Base-by-base conservation (phyloP, 2,329 filamentous ascomycete species). In the Elsinoe ampelina region DNA sequence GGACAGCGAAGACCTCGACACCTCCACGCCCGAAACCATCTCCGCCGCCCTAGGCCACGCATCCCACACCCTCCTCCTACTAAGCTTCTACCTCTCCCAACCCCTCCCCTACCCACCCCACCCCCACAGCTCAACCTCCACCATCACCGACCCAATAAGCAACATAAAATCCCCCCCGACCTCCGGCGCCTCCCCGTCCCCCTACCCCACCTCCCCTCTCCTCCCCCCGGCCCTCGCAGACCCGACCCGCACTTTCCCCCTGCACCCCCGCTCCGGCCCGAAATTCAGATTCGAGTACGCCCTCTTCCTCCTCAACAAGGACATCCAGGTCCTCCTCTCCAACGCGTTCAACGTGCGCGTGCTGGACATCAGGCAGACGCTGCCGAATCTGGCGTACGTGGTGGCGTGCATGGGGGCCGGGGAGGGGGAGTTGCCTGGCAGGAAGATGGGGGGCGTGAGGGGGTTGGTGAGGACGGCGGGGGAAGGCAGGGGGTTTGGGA, bases 221-320 rank as follows among this genome's bases (percentile, higher is more conserved):
- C 32, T 38, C 26, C 54, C 30, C 17, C 5, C 26, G 13, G 15
- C 22, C 39, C 60, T 19, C 54, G 67, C 19, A 3, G 38, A 45
- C 22, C 45, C 47, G 2, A 38, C 43, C 8, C 75, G 62, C 68
- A 80, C 57, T 34, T 98, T 95, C 64, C 93, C 93, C 0, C 78
- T 98, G 0, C 91, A 91, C 70, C 71, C 87, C 73, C 77, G 75
- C 59, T 80, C 81, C 2, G 82, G 89, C 0, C 67, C 68, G 5
- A 83, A 90, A 45, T 97, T 92, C 73, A 84, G 92, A 2, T 97
- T 97, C 70, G 92, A 97, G 65, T 98, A 97, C 69, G 93, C 79
- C 10, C 93, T 95, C 67, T 98, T 97, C 65, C 75, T 97, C n/a
- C 79, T 98, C 12, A 97, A 97, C 74, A 96, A 97, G 72, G 77